Base-by-base conservation (phyloP, 2,329 filamentous ascomycete genomes). In the Setomelanomma holmii region DNA sequence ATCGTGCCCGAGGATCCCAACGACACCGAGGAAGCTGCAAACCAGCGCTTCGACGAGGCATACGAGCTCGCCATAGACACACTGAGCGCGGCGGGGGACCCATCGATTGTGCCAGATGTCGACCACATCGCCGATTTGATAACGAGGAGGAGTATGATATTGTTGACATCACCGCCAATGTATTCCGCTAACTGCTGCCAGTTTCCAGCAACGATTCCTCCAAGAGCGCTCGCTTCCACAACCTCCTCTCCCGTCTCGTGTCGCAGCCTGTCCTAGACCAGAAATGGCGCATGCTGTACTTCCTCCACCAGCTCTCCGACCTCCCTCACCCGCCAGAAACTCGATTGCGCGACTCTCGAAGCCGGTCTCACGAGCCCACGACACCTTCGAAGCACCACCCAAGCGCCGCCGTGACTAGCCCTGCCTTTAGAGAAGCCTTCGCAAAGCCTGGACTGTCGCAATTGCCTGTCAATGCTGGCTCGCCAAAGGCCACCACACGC, bases 281-380 rank as follows among this genome's bases (percentile, higher is more conserved):
- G 75, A 99, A 99, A 83, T 98, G 93, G 92, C 91, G 90, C 3
- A 97, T 99, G 60, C 82, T 99, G 17, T 96, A 96, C 72, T 86
- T 99, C 36, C 84, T 99, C 36, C 89, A 95, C 72, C 87, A 91
- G 65, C 84, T 97, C 41, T 87, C 90, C 55, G 89, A 93, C 68
- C 86, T 70, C 7, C 56, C 64, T 4, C 48, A 68, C 7, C 56
- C 64, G 0, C 45, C 53, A 1, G 62, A 65, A 6, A 51, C 43
- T n/a, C 44, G 46, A 1, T 40, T 54, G 1, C 59, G 53, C 7
- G 57, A 66, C 8, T 39, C 46, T 16, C 66, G 52, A 20, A 53
- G 49, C 30, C 61, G 60, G 1, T 49, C 63, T 4, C 66, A 54
- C 38, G 58, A 67, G 11, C 68, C 67, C 3, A 55, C 57, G 0